A percentile compares a stretch with the other conserved stretches of the same genome.
Conservation (phyloP, 345 rosid genomes). For the Zanthoxylum bungeanum region DNA sequence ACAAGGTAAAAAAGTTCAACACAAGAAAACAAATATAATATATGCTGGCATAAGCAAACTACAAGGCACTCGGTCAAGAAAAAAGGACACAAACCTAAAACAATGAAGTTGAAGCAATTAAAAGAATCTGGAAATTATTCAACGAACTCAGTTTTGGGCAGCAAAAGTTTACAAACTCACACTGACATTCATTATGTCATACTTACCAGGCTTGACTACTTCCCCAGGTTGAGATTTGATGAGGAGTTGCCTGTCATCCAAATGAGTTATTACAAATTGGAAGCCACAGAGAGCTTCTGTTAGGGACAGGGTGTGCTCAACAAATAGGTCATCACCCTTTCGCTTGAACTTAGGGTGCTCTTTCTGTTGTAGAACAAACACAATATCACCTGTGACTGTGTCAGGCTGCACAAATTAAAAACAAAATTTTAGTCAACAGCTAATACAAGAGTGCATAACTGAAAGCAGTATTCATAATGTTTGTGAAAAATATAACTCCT, state of each 20-base stretch:
- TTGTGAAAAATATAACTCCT: neutral
- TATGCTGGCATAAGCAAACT: neutral
- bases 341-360: conserved; percentile 70
- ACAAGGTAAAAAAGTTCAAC: neutral
- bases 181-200: neutral
- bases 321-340: conserved; percentile 72
- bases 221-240: conserved; percentile 73
- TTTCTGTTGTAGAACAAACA: conserved; percentile 62
- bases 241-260: conserved; percentile 76
- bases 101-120: neutral
- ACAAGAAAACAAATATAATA: neutral
- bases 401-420: conserved; percentile 50
- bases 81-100: neutral
- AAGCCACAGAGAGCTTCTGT: conserved; percentile 79
- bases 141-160: neutral
- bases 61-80: neutral
- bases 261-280: conserved; percentile 60
- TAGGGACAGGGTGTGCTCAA: conserved; percentile 65
- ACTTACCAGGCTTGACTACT: conserved; percentile 63
- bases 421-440: neutral
- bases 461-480: neutral
- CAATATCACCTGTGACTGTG: conserved; percentile 67
- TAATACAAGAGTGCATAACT: neutral
- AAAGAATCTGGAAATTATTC: neutral
- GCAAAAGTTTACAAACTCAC: neutral